phyloP scores from a whole-genome alignment of 164 flowering plant genomes.

The Macadamia tetraphylla region DNA sequence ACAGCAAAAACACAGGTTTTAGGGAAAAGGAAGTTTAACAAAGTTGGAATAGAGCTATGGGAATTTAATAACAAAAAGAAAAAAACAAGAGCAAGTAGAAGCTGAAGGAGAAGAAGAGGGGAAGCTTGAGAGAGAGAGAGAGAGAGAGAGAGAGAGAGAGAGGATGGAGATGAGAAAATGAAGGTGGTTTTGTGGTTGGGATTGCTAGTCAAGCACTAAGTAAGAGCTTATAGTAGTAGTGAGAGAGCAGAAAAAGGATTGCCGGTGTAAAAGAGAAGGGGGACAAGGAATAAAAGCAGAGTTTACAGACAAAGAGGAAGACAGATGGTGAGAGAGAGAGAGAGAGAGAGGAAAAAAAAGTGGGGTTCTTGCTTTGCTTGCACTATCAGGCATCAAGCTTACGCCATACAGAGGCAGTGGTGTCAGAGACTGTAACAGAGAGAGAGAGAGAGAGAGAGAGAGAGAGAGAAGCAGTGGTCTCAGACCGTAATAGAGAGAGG shows the following conservation, averaged over 20 bases:
- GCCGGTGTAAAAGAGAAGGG: constrained; percentile 1
- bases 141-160: constrained; percentile 7
- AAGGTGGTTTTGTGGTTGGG: constrained; percentile 27
- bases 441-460: constrained; percentile 48
- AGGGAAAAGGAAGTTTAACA: constrained; percentile 9
- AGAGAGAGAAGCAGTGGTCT: constrained; percentile 18
- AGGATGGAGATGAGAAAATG: constrained; percentile 1
- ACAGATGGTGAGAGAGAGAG: constrained; percentile 10
- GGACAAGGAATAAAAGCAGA: constrained; percentile 9
- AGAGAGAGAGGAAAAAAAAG: constrained; percentile 15
- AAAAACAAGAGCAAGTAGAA: background rate
- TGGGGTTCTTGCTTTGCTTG: constrained; percentile 84
- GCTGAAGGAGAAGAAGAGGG: background rate
- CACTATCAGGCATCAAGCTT: constrained; percentile 86
- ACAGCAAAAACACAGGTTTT: background rate
- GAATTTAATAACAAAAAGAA: background rate
- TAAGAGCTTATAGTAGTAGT: constrained; percentile 38
- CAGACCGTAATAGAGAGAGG: constrained; percentile 33
- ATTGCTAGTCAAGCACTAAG: constrained; percentile 46
- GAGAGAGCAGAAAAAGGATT: constrained; percentile 8
- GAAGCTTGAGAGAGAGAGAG: constrained; percentile 2
- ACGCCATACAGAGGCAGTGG: constrained; percentile 43
- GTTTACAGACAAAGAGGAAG: constrained; percentile 28
- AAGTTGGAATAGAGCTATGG: background rate
- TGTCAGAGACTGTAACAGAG: constrained; percentile 17